These are phyloP conservation scores for Peronospora tabacina DNA, from an alignment of 352 stramenopile genomes.

Conservation along the genomic window DNA sequence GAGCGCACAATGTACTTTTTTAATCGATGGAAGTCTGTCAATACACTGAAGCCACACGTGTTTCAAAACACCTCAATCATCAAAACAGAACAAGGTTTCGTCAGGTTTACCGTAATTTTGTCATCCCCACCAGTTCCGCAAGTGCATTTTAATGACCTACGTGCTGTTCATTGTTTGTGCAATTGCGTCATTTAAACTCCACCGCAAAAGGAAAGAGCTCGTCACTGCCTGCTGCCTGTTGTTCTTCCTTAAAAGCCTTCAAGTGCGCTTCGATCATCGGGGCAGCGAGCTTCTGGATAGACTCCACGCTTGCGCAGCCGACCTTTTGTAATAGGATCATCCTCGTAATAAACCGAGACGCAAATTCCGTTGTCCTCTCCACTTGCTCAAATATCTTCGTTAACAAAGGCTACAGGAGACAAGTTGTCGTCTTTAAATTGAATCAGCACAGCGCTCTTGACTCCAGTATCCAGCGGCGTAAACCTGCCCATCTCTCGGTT, in stretches of 20 bases:
- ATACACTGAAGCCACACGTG: constrained; percentile 62
- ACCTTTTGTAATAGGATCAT: constrained; percentile 71
- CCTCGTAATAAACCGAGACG: constrained; percentile 65
- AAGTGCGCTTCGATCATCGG: constrained; percentile 51
- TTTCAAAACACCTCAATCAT: constrained; percentile 72
- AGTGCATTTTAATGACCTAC: constrained; percentile 68
- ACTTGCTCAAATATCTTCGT: constrained; percentile 58
- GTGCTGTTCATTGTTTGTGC: constrained; percentile 58
- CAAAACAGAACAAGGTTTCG: constrained; percentile 47
- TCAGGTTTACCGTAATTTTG: constrained; percentile 72
- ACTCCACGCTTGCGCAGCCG: constrained; percentile 51
- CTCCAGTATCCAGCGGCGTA: constrained; percentile 58
- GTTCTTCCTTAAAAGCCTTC: constrained; percentile 25
- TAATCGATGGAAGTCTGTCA: constrained; percentile 66
- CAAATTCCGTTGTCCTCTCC: constrained; percentile 53
- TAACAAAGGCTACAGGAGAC: constrained; percentile 40
- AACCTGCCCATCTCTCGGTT: constrained; percentile 59
- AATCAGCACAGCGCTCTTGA: constrained; percentile 66
- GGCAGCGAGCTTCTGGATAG: constrained; percentile 44
- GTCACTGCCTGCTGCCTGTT: constrained; percentile 18
- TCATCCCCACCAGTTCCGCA: constrained; percentile 44
- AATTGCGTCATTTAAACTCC: constrained; percentile 77
- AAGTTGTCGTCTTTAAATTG: constrained; percentile 48
- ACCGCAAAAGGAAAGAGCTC: constrained; percentile 40
- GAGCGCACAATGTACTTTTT: constrained; percentile 76